Evolutionary conservation across 1,139 yeast genomes (phyloP), one percentile per base, ranked within the genome.

Genomic region (Yamadazyma atmosphaerica): DNA sequence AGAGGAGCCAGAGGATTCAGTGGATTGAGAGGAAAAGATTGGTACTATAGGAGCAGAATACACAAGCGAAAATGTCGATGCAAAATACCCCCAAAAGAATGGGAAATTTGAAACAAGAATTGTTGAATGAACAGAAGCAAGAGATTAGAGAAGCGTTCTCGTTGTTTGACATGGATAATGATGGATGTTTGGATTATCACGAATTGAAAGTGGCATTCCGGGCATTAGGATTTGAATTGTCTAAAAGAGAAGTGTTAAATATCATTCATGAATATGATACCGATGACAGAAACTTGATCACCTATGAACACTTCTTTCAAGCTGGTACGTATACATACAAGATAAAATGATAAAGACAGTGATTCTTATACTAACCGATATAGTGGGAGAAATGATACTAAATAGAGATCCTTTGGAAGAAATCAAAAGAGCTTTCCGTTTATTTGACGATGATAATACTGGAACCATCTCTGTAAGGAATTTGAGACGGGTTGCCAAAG

Each of bases 121-220:
- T 90, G 39, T 71, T 89, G 36, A 90, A 87, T 39, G 98, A 90
- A 54, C 97, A 92, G 59, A 83, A 84, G 50, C 94, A 86, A 53
- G 98, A 92, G 57, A 89, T 92, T 49, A 72, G 90, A 46, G 98
- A 92, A 58, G 98, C 98, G 49, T 94, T 94, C 58, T 79, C 86
- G 36, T 71, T 92, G 32, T 94, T 94, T 60, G 98, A 92, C 55
- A 84, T 88, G 83, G 88, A 92, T 58, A 83, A 81, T 41, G 98
- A 92, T 59, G 96, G 96, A 11, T 77, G 75, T 46, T 71, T 94
- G 44, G 98, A 92, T 56, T 92, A 86, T 57, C 98, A 92, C 54
- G 98, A 92, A 55, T 69, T 87, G 48, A 88, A 87, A 59, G 87
- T 90, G 13, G 98, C 98, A 0, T 81, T 92, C 68, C 67, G 96